These are phyloP conservation scores for Colletotrichum euphorbiae DNA, from an alignment of 2,329 filamentous ascomycete genomes.

Conservation along the genomic window DNA sequence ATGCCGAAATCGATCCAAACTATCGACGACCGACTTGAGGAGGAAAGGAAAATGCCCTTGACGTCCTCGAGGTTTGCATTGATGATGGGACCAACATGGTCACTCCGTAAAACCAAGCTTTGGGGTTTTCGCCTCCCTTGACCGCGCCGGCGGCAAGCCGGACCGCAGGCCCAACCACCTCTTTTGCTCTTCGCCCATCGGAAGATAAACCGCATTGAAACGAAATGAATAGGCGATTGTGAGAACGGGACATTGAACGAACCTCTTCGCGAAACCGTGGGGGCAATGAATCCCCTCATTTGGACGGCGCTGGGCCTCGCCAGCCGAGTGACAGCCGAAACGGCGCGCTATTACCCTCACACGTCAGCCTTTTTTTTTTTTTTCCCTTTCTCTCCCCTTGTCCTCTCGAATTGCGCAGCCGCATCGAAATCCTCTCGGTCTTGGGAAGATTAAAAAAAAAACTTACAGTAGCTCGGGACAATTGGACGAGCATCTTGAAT, in stretches of 20 bases:
- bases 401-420: constrained; percentile 8
- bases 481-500: constrained; percentile 67
- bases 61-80: neutral
- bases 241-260: constrained; percentile 48
- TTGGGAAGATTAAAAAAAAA: constrained; percentile 16
- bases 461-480: constrained; percentile 68
- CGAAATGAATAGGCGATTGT: neutral
- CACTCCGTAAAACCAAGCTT: constrained; percentile 26
- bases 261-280: constrained; percentile 72
- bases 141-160: constrained; percentile 30
- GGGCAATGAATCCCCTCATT: constrained; percentile 69
- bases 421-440: neutral
- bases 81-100: constrained; percentile 19
- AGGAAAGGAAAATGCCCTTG: neutral
- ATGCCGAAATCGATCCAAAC: neutral
- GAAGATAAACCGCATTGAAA: no score
- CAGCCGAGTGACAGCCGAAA: constrained; percentile 62
- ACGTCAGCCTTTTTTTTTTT: constrained; percentile 31
- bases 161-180: constrained; percentile 3
- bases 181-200: no score
- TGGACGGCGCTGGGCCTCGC: constrained; percentile 59
- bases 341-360: constrained; percentile 55
- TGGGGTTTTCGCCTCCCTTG: constrained; percentile 35
- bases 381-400: neutral
- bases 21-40: neutral